Conservation (phyloP, 2,329 filamentous ascomycete genomes). For the Alternaria longipes region DNA sequence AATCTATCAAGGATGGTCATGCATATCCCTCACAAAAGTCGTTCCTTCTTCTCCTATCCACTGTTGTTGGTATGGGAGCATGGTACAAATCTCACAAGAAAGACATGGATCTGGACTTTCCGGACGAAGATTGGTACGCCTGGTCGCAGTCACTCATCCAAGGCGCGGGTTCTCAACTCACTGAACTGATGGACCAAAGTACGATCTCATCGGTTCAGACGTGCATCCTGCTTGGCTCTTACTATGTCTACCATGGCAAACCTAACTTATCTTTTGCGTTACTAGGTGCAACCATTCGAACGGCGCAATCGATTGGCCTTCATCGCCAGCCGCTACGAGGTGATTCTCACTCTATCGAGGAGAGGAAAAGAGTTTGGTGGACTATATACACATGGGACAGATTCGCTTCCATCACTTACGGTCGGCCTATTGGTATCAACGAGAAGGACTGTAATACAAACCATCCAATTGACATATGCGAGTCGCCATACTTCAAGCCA, state of each 20-base stretch:
- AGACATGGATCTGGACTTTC: slow-evolving; percentile 8
- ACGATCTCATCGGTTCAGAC: slow-evolving; percentile 51
- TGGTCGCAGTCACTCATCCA: slow-evolving; percentile 30
- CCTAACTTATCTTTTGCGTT: slow-evolving; percentile 53
- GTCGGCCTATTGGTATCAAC: slow-evolving; percentile 54
- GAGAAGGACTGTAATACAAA: slow-evolving; percentile 53
- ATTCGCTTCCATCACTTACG: slow-evolving; percentile 55
- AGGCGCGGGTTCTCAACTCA: slow-evolving; percentile 47
- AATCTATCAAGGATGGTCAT: slow-evolving; percentile 41
- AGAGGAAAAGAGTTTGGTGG: slow-evolving; percentile 55
- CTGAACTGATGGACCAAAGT: slow-evolving; percentile 54
- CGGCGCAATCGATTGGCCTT: slow-evolving; percentile 48
- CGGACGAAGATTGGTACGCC: slow-evolving; percentile 21
- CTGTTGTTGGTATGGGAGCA: slow-evolving; percentile 51
- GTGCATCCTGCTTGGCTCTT: slow-evolving; percentile 53
- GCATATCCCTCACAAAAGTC: slow-evolving; percentile 47
- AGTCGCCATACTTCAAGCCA: slow-evolving; percentile 41
- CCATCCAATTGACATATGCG: slow-evolving; percentile 48
- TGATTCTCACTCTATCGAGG: slow-evolving; percentile 40
- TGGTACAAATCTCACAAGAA: slow-evolving; percentile 50
- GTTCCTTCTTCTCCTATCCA: slow-evolving; percentile 51
- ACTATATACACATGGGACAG: slow-evolving; percentile 56
- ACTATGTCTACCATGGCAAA: slow-evolving; percentile 55
- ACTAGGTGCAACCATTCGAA: slow-evolving; percentile 51
- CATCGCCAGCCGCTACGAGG: slow-evolving; percentile 42